Percentiles rank a stretch among this genome's conserved stretches.
Conservation (phyloP, 441 rosid species). For the Capsella rubella region DNA sequence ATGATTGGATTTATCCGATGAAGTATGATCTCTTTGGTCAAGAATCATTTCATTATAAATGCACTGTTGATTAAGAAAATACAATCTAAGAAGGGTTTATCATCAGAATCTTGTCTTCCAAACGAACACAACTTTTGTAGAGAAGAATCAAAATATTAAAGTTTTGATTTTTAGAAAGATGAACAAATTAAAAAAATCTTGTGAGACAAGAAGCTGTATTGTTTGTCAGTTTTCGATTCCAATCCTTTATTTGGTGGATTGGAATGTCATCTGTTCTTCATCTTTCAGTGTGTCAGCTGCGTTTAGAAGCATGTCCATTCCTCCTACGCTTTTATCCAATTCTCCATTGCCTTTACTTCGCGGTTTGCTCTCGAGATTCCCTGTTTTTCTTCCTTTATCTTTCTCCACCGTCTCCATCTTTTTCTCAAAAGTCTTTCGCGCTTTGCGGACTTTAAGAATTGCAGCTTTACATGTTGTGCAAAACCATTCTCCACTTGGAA, state of each 20-base stretch:
- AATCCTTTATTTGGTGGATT: conserved; percentile 39
- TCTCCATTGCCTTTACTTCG: conserved; percentile 46
- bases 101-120: conserved; percentile 13
- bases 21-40: neutral
- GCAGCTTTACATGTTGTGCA: conserved; percentile 74
- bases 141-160: conserved; percentile 22
- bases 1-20: neutral
- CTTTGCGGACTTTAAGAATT: conserved; percentile 58
- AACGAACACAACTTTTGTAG: neutral
- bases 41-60: neutral
- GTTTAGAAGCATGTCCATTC: conserved; percentile 80
- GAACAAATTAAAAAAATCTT: conserved; percentile 6
- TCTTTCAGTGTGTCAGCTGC: conserved; percentile 70
- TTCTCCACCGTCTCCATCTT: conserved; percentile 44
- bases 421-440: conserved; percentile 53
- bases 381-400: conserved; percentile 37
- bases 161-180: conserved; percentile 26
- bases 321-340: conserved; percentile 57
- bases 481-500: conserved; percentile 84
- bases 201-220: conserved; percentile 20
- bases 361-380: conserved; percentile 28
- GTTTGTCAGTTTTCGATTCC: neutral
- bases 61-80: conserved; percentile 7
- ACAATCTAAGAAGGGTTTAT: neutral
- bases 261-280: conserved; percentile 52